Percentiles rank a stretch among this genome's conserved stretches.
Evolutionary conservation across 257 asterid genomes (phyloP).

Genomic region (Solanum sejunctum): DNA sequence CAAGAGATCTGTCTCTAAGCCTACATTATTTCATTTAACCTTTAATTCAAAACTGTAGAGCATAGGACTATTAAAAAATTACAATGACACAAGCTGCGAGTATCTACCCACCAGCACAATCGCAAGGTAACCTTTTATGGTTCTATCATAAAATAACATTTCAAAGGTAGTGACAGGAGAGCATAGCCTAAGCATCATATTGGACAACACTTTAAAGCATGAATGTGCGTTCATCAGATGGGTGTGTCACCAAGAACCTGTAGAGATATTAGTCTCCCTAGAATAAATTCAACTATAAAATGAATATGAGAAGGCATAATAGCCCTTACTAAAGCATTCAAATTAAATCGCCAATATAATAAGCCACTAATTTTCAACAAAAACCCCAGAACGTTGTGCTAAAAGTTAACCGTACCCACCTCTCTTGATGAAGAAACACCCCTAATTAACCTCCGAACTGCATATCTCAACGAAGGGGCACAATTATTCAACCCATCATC

Average conservation of each 20-base stretch:
- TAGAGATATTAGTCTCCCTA: neutral
- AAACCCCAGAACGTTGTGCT: neutral
- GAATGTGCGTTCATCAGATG: neutral
- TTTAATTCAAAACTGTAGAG: neutral
- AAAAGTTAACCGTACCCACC: constrained; percentile 21
- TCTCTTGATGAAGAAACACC: constrained; percentile 96
- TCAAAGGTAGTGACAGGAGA: neutral
- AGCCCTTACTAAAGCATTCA: neutral
- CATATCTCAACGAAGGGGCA: constrained; percentile 94
- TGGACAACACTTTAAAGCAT: neutral
- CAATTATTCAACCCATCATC: constrained; percentile 85
- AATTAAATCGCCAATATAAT: neutral
- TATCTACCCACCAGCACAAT: neutral
- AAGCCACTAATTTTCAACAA: neutral
- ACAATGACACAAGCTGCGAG: neutral
- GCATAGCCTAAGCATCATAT: neutral
- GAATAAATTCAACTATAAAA: neutral
- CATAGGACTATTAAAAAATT: neutral
- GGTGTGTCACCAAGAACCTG: neutral
- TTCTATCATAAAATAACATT: neutral
- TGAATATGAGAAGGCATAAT: neutral
- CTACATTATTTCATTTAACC: neutral
- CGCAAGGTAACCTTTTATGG: neutral
- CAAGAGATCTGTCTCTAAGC: neutral
- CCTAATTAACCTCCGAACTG: constrained; percentile 88